Evolutionary conservation across 2,329 filamentous ascomycete species (phyloP), one percentile per base, ranked within the genome.

Genomic region (Cordyceps farinosa): DNA sequence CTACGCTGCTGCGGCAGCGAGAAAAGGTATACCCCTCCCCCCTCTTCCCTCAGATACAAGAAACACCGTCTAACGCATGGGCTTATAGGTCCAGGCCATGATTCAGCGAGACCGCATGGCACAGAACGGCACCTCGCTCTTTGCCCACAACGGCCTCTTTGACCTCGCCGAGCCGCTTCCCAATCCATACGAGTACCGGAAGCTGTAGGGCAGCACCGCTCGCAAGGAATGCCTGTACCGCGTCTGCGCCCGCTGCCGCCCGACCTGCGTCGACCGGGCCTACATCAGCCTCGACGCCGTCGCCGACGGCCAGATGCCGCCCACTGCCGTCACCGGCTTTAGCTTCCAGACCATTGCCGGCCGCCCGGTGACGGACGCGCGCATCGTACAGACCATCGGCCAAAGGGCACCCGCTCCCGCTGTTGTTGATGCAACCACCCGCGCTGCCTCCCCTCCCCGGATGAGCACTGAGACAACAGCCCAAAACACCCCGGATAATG

Each of bases 241-340:
- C 64, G 75, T 79, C 48, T 87, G 84, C 65, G 77, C 78, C 3
- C 65, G 63, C 7, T 87, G 85, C 66, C 79, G 82, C 3, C 78
- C 77, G 5, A 72, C 70, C 1, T 77, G 73, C 32, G 70, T 73
- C 29, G 75, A 80, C 15, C 79, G 84, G 34, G 70, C 78, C 1
- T 83, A 74, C 64, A 71, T 86, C 29, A 82, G 80, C 66, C 72
- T 87, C 22, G 71, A 83, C 65, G 80, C 77, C 4, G 73, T 87
- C 29, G 70, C 75, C n/a, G 71, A 80, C 29, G 82, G 77, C 7
- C 80, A 85, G 54, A 73, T 85, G 3, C 78, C 79, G 1, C 76
- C 82, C 5, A 80, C 78, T 5, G 80, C 79, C 5, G 80, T 80
- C 7, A 74, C 76, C 1, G 84, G 82, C 1, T 86, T 79, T 66